phyloP scores from a whole-genome alignment of 2,329 filamentous ascomycete genomes.

The Aspergillus candidus region DNA sequence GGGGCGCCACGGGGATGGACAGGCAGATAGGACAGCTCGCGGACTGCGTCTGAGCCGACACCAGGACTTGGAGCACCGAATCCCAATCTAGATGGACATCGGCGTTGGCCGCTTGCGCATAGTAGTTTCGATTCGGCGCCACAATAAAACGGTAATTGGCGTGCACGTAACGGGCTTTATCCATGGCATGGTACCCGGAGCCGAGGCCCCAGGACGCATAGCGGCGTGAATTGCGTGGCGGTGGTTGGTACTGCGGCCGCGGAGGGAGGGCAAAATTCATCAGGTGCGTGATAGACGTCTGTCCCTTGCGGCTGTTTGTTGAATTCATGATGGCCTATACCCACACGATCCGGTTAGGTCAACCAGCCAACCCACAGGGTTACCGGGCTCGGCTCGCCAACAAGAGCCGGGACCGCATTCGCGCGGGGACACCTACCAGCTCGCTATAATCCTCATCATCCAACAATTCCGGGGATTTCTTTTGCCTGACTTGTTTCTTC shows the following conservation, averaged over 20 bases:
- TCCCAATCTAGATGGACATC: constrained; percentile 89
- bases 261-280: constrained; percentile 84
- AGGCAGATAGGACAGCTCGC: constrained; percentile 92
- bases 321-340: constrained; percentile 56
- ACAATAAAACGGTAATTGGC: constrained; percentile 98
- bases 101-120: constrained; percentile 72
- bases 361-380: constrained; percentile 1
- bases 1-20: constrained; percentile 82
- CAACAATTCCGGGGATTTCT: constrained; percentile 65
- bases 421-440: constrained; percentile 48
- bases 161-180: constrained; percentile 89
- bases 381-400: too few relatives aligned
- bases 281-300: constrained; percentile 94
- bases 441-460: constrained; percentile 88
- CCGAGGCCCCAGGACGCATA: constrained; percentile 78
- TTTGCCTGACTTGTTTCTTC: constrained; percentile 77
- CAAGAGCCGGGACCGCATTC: background rate
- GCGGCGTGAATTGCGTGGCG: constrained; percentile 58
- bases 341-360: constrained; percentile 11
- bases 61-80: constrained; percentile 83
- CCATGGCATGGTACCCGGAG: constrained; percentile 80
- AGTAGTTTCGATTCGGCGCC: constrained; percentile 72
- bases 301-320: constrained; percentile 70
- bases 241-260: constrained; percentile 55
- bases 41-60: constrained; percentile 79